These are phyloP conservation scores for Barnettozyma pratensis DNA, from an alignment of 805 yeast species.

Conservation along the genomic window DNA sequence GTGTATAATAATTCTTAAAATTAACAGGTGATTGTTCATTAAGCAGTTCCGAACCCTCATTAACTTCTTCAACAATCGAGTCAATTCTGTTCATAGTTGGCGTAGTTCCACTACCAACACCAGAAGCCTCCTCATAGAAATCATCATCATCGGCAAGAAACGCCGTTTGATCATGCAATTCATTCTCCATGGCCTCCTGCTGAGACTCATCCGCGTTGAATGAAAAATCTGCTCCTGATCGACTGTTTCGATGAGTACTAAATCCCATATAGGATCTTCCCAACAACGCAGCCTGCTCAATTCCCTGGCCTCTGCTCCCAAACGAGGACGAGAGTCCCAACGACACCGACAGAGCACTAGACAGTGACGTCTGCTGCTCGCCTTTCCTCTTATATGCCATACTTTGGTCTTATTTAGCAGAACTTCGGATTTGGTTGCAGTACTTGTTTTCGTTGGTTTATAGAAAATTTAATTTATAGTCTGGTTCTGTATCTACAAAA, in stretches of 20 bases:
- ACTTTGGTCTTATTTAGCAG: not conserved
- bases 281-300: slow-evolving; percentile 12
- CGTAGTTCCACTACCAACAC: not conserved
- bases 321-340: slow-evolving; percentile 24
- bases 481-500: not conserved
- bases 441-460: too few species aligned
- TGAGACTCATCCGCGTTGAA: not conserved
- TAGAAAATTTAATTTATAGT: too few species aligned
- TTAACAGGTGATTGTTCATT: not conserved
- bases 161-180: slow-evolving; percentile 54
- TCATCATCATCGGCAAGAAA: slow-evolving; percentile 57
- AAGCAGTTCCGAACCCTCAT: slow-evolving; percentile 1
- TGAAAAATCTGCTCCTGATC: not conserved
- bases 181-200: slow-evolving; percentile 26
- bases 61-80: not conserved
- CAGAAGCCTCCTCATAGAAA: slow-evolving; percentile 13
- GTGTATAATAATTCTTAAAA: slow-evolving; percentile 1
- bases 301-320: slow-evolving; percentile 7
- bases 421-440: not conserved
- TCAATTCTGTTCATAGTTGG: not conserved
- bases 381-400: slow-evolving; percentile 8
- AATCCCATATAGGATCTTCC: slow-evolving; percentile 28
- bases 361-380: slow-evolving; percentile 17
- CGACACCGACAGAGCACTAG: slow-evolving; percentile 24
- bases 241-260: slow-evolving; percentile 1